Evolutionary conservation across 305 asterid species (phyloP).

Genomic region (Stenogyne calaminthoides): DNA sequence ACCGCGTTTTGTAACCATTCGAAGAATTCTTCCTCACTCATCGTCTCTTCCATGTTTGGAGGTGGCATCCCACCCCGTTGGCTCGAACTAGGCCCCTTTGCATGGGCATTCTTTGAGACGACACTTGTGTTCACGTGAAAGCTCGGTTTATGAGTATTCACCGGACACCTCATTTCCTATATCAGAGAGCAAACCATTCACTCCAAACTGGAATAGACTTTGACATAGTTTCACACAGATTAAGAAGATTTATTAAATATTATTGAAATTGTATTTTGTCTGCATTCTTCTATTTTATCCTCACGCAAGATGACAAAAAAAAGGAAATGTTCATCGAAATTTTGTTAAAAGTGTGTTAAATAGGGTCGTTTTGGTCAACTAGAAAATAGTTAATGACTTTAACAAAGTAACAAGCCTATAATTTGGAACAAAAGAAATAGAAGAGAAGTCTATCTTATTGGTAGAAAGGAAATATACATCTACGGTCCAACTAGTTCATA

Average conservation of each 20-base stretch:
- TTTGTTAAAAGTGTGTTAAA: no score
- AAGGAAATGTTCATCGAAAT: no score
- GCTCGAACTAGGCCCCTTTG: slow-evolving; percentile 59
- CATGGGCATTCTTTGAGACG: slow-evolving; percentile 53
- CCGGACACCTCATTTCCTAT: slow-evolving; percentile 93
- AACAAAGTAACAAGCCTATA: no score
- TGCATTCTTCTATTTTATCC: no score
- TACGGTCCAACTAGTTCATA: neutral
- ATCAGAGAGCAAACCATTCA: neutral
- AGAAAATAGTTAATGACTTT: no score
- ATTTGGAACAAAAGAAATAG: no score
- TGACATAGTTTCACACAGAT: no score
- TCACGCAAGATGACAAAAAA: no score
- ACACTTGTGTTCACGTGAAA: slow-evolving; percentile 88
- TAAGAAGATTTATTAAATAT: no score
- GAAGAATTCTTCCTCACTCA: slow-evolving; percentile 85
- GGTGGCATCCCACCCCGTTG: slow-evolving; percentile 61
- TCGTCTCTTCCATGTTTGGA: slow-evolving; percentile 65
- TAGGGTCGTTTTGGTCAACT: no score
- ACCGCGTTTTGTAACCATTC: slow-evolving; percentile 86
- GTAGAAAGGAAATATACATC: neutral
- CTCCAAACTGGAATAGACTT: neutral
- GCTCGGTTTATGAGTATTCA: slow-evolving; percentile 82
- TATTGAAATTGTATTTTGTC: no score
- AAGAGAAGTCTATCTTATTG: no score